Conservation (phyloP, 2,329 filamentous ascomycete species). For the Ascochyta rabiei region DNA sequence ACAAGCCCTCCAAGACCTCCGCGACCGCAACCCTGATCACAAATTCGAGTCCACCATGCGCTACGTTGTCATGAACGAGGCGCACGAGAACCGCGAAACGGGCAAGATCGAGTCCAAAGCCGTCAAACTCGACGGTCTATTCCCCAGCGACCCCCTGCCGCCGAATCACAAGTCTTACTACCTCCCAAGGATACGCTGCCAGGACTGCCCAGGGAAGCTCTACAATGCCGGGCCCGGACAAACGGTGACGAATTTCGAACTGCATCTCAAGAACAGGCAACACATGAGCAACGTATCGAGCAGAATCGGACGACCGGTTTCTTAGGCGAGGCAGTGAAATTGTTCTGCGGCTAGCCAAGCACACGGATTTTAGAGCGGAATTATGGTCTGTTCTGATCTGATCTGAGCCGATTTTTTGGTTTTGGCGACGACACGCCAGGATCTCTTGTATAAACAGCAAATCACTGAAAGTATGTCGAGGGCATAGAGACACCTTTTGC, state of each 20-base stretch:
- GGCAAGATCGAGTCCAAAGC: conserved; percentile 57
- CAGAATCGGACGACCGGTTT: conserved; percentile 31
- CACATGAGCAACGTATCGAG: conserved; percentile 59
- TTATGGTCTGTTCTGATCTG: neutral
- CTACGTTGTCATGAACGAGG: conserved; percentile 77
- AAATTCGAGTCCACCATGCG: conserved; percentile 91
- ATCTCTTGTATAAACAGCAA: conserved; percentile 26
- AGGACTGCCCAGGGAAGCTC: conserved; percentile 90
- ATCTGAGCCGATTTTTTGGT: neutral
- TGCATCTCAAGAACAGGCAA: conserved; percentile 83
- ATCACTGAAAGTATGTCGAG: conserved; percentile 1
- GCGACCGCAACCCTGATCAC: conserved; percentile 75
- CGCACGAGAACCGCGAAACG: conserved; percentile 55
- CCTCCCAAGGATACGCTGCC: conserved; percentile 86
- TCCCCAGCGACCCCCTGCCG: conserved; percentile 59
- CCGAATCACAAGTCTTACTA: conserved; percentile 78
- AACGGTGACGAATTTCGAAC: conserved; percentile 88
- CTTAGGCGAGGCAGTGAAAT: neutral
- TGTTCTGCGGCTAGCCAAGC: neutral
- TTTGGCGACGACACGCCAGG: conserved; percentile 1
- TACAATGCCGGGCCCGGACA: conserved; percentile 89
- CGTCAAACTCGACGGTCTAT: conserved; percentile 58
- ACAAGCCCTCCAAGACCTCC: conserved; percentile 73
- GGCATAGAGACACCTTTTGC: conserved; percentile 25
- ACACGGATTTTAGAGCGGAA: neutral